Evolutionary conservation across 2,329 filamentous ascomycete genomes (phyloP), one percentile per base, ranked within the genome.

Genomic region (Alternaria sp.): DNA sequence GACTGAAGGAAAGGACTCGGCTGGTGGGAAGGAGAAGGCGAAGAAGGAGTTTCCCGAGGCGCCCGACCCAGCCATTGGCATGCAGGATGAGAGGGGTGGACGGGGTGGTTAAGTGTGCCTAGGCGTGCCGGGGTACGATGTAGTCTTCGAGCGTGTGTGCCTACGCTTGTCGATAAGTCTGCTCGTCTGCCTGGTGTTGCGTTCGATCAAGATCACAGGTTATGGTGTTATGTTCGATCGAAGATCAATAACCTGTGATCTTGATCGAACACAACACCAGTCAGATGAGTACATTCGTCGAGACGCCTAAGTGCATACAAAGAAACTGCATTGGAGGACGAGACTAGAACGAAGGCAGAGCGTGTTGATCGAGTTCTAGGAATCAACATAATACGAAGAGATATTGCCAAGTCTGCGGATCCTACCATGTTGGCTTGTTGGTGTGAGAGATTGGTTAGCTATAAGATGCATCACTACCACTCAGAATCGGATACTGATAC

Each of bases 81-180:
- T 85, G 81, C 82, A 85, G 72, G 83, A 85, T 70, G 83, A 85
- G 78, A 76, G 83, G 58, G 83, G 83, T 59, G 80, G 79, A 44
- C 81, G 83, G 58, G 82, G 82, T 44, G 74, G 65, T 69, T 81
- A 50, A 45, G n/a, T 17, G n/a, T n/a, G 32, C 7, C 8, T 36
- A 36, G 32, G 32, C 32, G 15, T 36, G 32, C 8, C 32, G 32
- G 15, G 28, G 25, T 50, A 23, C 36, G 36, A 40, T 17, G n/a
- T 11, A 6, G 36, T 40, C 36, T 40, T 40, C n/a, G 3, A 40
- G 36, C 32, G 15, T 36, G 32, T 36, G 32, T 36, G 32, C 32
- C 8, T 36, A n/a, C 32, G 32, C 8, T 36, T n/a, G 7, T 36
- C 15, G 15, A 36, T 36, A 36, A 36, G 32, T 3, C 32, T 36